These are phyloP conservation scores for Sarocladium oryzae DNA, from an alignment of 2,329 filamentous ascomycete genomes.

Conservation along the genomic window DNA sequence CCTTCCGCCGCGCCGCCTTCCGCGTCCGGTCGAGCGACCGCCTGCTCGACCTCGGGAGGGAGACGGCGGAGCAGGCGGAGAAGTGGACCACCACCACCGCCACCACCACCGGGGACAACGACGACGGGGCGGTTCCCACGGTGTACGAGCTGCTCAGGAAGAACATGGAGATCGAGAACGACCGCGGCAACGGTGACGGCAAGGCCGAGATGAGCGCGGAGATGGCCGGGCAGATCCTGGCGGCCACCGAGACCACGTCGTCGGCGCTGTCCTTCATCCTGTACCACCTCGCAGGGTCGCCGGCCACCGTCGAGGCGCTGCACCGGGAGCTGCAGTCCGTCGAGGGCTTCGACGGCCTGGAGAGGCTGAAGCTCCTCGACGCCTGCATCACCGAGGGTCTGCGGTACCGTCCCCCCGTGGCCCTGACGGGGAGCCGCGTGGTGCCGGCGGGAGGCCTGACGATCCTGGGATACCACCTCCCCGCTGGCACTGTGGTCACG, in stretches of 20 bases:
- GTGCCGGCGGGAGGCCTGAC: slow-evolving; percentile 12
- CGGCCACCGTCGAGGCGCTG: slow-evolving; percentile 10
- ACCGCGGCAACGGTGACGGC: too few species aligned
- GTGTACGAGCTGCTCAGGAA: slow-evolving; percentile 12
- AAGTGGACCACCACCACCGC: too few species aligned
- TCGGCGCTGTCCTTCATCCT: slow-evolving; percentile 16
- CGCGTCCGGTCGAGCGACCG: slow-evolving; percentile 14
- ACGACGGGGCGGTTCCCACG: slow-evolving; percentile 10
- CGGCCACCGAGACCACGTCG: slow-evolving; percentile 15
- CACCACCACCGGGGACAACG: too few species aligned
- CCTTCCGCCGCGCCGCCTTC: slow-evolving; percentile 11
- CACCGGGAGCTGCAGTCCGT: slow-evolving; percentile 12
- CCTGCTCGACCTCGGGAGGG: slow-evolving; percentile 11
- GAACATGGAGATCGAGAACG: too few species aligned
- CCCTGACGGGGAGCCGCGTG: slow-evolving; percentile 15
- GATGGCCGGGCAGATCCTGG: slow-evolving; percentile 16
- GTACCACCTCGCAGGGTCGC: slow-evolving; percentile 14
- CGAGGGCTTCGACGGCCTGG: slow-evolving; percentile 8
- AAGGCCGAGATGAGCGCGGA: slow-evolving; percentile 14
- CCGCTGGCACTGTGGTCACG: slow-evolving; percentile 14
- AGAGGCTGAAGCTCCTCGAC: slow-evolving; percentile 12
- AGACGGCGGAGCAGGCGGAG: slow-evolving; percentile 11
- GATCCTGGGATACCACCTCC: slow-evolving; percentile 14
- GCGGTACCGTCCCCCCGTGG: slow-evolving; percentile 15
- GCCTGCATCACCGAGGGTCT: slow-evolving; percentile 16